phyloP scores from a whole-genome alignment of 495 filamentous ascomycete genomes.

The Eremomyces bilateralis region DNA sequence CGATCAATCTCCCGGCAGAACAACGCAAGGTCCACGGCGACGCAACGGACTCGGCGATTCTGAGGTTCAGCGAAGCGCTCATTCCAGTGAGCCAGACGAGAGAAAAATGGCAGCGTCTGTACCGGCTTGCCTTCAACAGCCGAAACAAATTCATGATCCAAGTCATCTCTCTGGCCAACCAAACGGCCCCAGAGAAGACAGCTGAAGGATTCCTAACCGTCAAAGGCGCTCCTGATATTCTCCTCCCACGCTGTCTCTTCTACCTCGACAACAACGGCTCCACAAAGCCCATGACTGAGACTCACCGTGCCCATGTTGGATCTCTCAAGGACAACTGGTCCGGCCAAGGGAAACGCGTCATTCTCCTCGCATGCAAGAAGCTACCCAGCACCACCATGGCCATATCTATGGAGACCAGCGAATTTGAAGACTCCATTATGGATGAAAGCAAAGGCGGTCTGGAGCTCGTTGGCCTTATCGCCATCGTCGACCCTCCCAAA shows the following conservation, averaged over 20 bases:
- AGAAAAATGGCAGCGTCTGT: constrained; percentile 31
- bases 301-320: constrained; percentile 23
- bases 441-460: constrained; percentile 27
- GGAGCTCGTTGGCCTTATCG: constrained; percentile 39
- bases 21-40: constrained; percentile 44
- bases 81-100: constrained; percentile 27
- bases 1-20: constrained; percentile 26
- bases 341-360: constrained; percentile 37
- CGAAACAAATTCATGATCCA: constrained; percentile 59
- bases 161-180: neutral
- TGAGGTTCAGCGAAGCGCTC: constrained; percentile 41
- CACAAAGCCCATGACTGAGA: constrained; percentile 20
- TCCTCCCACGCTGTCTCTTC: constrained; percentile 31
- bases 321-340: constrained; percentile 38
- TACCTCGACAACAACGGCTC: constrained; percentile 27
- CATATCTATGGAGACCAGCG: constrained; percentile 2
- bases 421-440: constrained; percentile 31
- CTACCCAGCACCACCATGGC: constrained; percentile 1
- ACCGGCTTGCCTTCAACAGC: constrained; percentile 52
- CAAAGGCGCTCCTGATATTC: constrained; percentile 43
- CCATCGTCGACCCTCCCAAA: constrained; percentile 43
- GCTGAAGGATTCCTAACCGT: constrained; percentile 27
- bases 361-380: constrained; percentile 38
- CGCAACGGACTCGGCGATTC: constrained; percentile 48
- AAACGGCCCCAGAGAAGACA: neutral